Evolutionary conservation across 208 protist genomes (phyloP), one percentile per base, ranked within the genome.

Genomic region (Crithidia fasciculata): DNA sequence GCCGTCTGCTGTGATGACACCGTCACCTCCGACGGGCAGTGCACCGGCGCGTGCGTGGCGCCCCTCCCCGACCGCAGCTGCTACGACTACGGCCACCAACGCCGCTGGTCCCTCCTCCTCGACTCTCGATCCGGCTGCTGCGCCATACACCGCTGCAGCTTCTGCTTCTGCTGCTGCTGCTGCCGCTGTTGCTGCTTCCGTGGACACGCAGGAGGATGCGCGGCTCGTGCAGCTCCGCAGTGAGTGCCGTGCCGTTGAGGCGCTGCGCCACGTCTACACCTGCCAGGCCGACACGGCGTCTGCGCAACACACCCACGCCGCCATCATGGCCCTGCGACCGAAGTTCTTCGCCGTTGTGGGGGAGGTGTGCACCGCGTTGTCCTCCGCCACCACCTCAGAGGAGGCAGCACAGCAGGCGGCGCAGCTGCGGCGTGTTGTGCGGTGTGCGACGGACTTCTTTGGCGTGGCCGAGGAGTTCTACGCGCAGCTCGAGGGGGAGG

Each of bases 401-500:
- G 28, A 16, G 40, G 63, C 50, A 36, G 15, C 41, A 5, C 49
- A 45, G 36, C 37, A 55, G 16, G 28, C 15, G 5, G 4, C 5
- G 47, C 59, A 54, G 49, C 59, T 80, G 44, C 74, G 68, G 0
- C 74, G 74, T 15, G 50, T 80, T 5, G 61, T 72, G 15, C 45
- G 66, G 13, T 59, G 71, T 7, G 74, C 62, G 18, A 62, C 65
- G 41, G 53, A 61, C 47, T 81, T 83, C 43, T 85, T 81, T 47
- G 63, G 66, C 52, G 19, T 36, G 57, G 63, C 74, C 2, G 84
- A 85, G 70, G 77, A 80, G 57, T 83, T 88, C 45, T 88, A 88
- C 52, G 66, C 74, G 10, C 41, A 69, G 56, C 59, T 83, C 36
- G 70, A 72, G 43, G 71, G 81, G 50, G 54, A 76, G 8, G 72